phyloP scores from a whole-genome alignment of 768 basidiomycete species.

The Leccinellum rugosiceps region DNA sequence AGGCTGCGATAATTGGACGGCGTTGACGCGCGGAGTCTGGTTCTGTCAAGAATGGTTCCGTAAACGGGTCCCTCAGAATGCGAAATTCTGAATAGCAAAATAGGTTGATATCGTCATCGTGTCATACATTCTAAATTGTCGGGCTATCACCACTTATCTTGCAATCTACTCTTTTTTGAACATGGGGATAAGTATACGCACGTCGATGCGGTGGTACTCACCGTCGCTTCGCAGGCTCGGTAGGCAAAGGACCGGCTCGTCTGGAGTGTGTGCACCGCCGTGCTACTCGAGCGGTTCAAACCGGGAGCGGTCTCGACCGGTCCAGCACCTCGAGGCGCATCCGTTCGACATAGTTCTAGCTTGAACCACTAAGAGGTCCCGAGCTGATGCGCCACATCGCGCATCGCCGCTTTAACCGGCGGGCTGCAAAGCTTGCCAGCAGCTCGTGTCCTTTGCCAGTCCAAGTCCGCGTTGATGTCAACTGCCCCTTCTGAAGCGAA shows the following conservation, averaged over 20 bases:
- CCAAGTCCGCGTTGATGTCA: background rate
- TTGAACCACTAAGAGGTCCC: background rate
- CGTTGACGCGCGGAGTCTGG: background rate
- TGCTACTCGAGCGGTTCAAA: background rate
- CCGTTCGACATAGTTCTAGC: background rate
- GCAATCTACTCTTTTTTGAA: background rate
- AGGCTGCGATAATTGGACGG: background rate
- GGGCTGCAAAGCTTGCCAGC: background rate
- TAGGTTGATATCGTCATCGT: background rate
- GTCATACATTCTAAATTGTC: background rate
- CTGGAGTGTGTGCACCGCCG: background rate
- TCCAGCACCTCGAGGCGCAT: background rate
- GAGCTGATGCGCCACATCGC: background rate
- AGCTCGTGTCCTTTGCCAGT: background rate
- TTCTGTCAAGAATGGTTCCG: background rate
- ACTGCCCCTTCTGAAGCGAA: background rate
- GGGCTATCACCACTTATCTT: background rate
- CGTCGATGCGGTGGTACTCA: background rate
- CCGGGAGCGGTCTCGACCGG: background rate
- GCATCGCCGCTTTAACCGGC: background rate
- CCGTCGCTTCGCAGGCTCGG: background rate
- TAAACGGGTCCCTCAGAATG: background rate
- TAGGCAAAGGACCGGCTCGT: background rate
- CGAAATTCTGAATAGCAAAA: background rate
- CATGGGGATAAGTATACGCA: background rate